These are phyloP conservation scores for Alternaria triticina DNA, from an alignment of 2,329 filamentous ascomycete genomes.

Conservation along the genomic window DNA sequence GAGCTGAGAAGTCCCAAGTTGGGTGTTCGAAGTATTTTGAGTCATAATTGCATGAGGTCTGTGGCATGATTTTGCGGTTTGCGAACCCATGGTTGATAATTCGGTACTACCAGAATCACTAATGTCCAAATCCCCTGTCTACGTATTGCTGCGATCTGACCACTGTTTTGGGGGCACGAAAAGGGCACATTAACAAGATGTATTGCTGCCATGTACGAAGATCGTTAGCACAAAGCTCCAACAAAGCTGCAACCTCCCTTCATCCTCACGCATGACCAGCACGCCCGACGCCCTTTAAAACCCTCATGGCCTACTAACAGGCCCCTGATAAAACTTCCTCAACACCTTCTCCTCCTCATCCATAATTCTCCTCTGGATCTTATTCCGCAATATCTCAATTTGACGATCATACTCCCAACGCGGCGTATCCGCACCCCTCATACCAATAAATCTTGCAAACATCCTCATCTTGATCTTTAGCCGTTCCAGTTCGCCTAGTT, in stretches of 20 bases:
- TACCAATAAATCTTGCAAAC: constrained; percentile 76
- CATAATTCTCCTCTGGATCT: constrained; percentile 31
- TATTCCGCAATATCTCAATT: constrained; percentile 41
- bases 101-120: background rate
- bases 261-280: background rate
- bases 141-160: background rate
- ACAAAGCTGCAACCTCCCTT: background rate
- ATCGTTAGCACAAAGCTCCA: background rate
- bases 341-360: constrained; percentile 18
- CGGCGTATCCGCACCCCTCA: constrained; percentile 67
- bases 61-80: background rate
- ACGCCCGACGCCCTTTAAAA: background rate
- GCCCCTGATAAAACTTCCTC: constrained; percentile 18
- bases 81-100: background rate
- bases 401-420: constrained; percentile 53
- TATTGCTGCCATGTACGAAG: background rate
- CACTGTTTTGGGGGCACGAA: fast-evolving
- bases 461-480: constrained; percentile 67
- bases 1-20: background rate
- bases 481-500: constrained; percentile 47
- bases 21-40: background rate
- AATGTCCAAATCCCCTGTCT: background rate
- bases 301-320: background rate
- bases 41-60: fast-evolving
- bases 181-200: background rate